A percentile compares a stretch with the other conserved stretches of the same genome.
Evolutionary conservation across 2,329 filamentous ascomycete species (phyloP).

Genomic region (Zasmidium citrigriseum): DNA sequence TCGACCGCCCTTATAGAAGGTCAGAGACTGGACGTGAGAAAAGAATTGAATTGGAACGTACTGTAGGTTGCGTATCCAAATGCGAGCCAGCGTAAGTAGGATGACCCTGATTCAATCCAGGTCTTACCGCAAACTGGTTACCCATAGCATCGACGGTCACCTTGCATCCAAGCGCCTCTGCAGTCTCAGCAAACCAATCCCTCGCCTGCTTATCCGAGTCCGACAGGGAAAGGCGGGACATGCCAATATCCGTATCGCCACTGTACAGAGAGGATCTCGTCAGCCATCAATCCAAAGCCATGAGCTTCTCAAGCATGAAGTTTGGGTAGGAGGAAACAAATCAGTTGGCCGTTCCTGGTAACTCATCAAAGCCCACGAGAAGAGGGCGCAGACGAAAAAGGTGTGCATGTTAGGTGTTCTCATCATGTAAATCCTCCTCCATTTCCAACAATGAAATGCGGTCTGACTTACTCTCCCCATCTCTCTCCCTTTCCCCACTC

Average conservation of each 20-base stretch:
- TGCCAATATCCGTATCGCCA: conserved; percentile 65
- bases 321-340: background rate
- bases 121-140: conserved; percentile 74
- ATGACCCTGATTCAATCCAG: conserved; percentile 60
- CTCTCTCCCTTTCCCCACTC: conserved; percentile 66
- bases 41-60: conserved; percentile 42
- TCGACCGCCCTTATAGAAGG: conserved; percentile 61
- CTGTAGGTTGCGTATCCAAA: conserved; percentile 56
- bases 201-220: conserved; percentile 71
- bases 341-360: conserved; percentile 30
- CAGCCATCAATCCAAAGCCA: conserved; percentile 4
- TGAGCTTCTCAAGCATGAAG: background rate
- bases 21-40: conserved; percentile 66
- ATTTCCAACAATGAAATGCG: conserved; percentile 9
- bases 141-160: conserved; percentile 74
- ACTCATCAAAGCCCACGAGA: conserved; percentile 11
- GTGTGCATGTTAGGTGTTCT: conserved; percentile 19
- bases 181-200: conserved; percentile 72
- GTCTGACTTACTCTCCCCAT: conserved; percentile 64
- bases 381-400: conserved; percentile 4
- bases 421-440: conserved; percentile 12
- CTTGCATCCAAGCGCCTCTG: conserved; percentile 64
- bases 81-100: conserved; percentile 73
- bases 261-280: conserved; percentile 14
- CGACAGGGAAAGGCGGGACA: conserved; percentile 72